These are phyloP conservation scores for Geoglossum cookeanum DNA, from an alignment of 2,329 filamentous ascomycete species.

Conservation along the genomic window DNA sequence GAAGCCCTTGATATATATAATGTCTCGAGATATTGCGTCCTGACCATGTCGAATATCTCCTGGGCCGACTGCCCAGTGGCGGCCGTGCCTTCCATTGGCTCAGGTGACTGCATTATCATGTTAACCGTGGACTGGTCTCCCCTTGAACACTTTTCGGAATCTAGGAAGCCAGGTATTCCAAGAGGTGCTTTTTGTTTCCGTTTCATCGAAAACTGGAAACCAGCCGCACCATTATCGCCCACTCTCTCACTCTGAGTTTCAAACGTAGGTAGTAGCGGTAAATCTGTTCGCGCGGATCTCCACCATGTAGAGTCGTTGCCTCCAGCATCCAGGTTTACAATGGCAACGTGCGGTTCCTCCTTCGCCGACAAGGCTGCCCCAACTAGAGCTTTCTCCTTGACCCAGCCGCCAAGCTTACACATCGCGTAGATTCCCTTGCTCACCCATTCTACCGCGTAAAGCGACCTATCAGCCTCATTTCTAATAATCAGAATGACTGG, in stretches of 20 bases:
- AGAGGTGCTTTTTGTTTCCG: background rate
- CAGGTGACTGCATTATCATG: background rate
- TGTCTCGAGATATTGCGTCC: constrained; percentile 23
- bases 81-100: background rate
- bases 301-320: constrained; percentile 3
- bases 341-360: background rate
- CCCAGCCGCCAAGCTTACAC: constrained; percentile 16
- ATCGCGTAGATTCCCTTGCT: constrained; percentile 23
- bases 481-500: constrained; percentile 19
- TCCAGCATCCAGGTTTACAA: constrained; percentile 1
- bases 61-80: constrained; percentile 10
- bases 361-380: constrained; percentile 20
- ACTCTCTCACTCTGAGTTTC: background rate
- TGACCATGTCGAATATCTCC: constrained; percentile 19
- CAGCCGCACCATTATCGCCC: background rate
- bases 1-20: constrained; percentile 28
- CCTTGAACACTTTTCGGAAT: background rate
- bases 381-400: constrained; percentile 21
- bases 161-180: background rate
- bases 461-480: constrained; percentile 14
- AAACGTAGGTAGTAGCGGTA: background rate
- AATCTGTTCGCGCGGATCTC: background rate
- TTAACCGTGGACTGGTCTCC: background rate
- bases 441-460: constrained; percentile 22
- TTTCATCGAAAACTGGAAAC: background rate